Evolutionary conservation across 1,284 basidiomycete species (phyloP).

Genomic region (Pterulicium gracile): DNA sequence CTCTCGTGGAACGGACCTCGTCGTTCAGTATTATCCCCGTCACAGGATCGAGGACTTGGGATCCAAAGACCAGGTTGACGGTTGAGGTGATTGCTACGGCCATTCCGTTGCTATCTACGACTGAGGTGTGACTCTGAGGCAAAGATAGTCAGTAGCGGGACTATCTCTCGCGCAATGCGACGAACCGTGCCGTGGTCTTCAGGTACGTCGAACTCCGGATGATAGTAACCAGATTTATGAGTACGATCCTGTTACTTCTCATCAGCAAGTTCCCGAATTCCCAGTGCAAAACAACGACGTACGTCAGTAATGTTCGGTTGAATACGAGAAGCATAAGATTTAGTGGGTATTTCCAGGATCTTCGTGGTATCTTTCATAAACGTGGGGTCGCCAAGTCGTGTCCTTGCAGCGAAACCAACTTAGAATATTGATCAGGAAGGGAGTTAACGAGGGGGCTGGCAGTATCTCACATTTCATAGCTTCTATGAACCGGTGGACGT

Average conservation of each 20-base stretch:
- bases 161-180: constrained; percentile 9
- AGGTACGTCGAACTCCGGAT: constrained; percentile 69
- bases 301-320: constrained; percentile 73
- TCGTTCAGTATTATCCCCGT: constrained; percentile 89
- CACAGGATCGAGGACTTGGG: constrained; percentile 69
- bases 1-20: constrained; percentile 38
- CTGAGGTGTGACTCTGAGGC: constrained; percentile 67
- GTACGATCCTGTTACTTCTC: constrained; percentile 53
- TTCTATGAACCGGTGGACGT: constrained; percentile 67
- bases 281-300: constrained; percentile 16
- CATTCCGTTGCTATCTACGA: constrained; percentile 77
- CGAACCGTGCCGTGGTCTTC: constrained; percentile 81
- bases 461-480: constrained; percentile 64
- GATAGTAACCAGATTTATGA: constrained; percentile 74
- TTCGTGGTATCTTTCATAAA: constrained; percentile 46
- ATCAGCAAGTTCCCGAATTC: constrained; percentile 9
- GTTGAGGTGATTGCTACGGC: constrained; percentile 81
- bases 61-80: constrained; percentile 85
- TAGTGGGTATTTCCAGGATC: constrained; percentile 62
- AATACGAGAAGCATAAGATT: constrained; percentile 54
- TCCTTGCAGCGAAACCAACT: constrained; percentile 29
- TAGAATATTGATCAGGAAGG: constrained; percentile 4
- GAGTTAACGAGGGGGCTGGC: constrained; percentile 59
- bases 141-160: constrained; percentile 6
- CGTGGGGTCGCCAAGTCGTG: constrained; percentile 70